Evolutionary conservation across 352 stramenopile genomes (phyloP), one percentile per base, ranked within the genome.

Genomic region (Pythium rishiriense): DNA sequence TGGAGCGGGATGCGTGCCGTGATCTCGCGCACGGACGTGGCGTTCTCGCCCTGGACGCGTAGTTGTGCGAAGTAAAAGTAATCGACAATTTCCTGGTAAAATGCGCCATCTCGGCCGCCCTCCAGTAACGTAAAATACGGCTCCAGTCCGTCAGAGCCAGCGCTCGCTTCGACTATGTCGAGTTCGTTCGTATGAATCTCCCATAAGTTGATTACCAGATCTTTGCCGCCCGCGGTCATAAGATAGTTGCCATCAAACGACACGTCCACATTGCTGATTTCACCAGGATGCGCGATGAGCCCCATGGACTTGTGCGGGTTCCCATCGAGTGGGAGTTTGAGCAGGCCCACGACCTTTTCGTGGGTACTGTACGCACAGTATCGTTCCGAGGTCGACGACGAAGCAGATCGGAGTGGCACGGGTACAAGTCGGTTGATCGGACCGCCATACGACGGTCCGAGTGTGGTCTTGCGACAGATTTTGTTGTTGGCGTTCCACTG

Each of bases 41-140:
- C 83, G 60, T 93, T 83, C 56, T 98, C 94, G 22, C 94, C 93
- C 52, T 97, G 90, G 35, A 91, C 79, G 19, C 94, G 85, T 17
- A 98, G 78, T 68, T 98, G 89, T 3, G 86, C 86, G 58, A 97
- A 93, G 70, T 97, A 98, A 69, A 98, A 98, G 73, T 97, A 98
- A 66, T 98, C 91, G 31, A 98, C 85, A 15, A 98, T 91, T 41
- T 98, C 90, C 49, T 97, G 70, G 71, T 93, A 95, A 55, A 98
- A 90, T 25, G 75, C 79, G 0, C 93, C 92, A 7, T 90, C 73
- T 3, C 63, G 59, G 19, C 87, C 91, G 45, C 91, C 91, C 72
- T 97, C 90, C 6, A 98, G 73, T 21, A 97, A 73, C 24, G 87
- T 74, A 46, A 96, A 61, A 59, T 88, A 98, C 11, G 92, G 87